Percentiles rank a stretch among this genome's conserved stretches.
Conservation (phyloP, 805 yeast species). For the Ogataea pignaliae region DNA sequence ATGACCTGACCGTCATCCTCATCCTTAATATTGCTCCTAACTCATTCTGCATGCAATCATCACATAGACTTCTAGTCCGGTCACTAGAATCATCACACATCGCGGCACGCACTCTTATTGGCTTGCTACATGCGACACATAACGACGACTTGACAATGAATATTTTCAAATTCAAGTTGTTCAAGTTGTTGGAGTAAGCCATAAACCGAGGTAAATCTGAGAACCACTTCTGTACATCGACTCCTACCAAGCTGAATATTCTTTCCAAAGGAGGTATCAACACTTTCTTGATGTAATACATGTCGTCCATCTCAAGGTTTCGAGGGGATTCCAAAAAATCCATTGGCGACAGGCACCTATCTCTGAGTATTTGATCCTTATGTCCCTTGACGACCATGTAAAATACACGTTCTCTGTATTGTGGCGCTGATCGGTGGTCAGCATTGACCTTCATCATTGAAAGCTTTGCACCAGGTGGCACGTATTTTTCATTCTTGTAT, state of each 20-base stretch:
- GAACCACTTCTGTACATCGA: constrained; percentile 75
- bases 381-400: constrained; percentile 66
- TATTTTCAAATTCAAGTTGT: constrained; percentile 9
- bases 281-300: constrained; percentile 80
- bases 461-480: constrained; percentile 91
- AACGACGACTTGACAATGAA: constrained; percentile 20
- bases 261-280: constrained; percentile 88
- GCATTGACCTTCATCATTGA: constrained; percentile 56
- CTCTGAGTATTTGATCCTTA: constrained; percentile 58
- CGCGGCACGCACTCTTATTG: too few relatives aligned
- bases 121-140: constrained; percentile 28
- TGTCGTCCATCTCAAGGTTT: constrained; percentile 58
- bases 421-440: constrained; percentile 79
- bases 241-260: constrained; percentile 77
- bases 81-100: neutral
- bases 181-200: constrained; percentile 4
- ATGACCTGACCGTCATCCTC: constrained; percentile 21
- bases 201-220: constrained; percentile 51
- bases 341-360: constrained; percentile 76
- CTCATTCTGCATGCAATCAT: constrained; percentile 32
- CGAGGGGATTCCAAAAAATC: constrained; percentile 47
- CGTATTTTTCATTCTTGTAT: constrained; percentile 63
- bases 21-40: constrained; percentile 32
- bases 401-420: constrained; percentile 83
- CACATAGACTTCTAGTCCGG: constrained; percentile 26